Conservation (phyloP, 495 filamentous ascomycete genomes). For the Platismatia glauca region DNA sequence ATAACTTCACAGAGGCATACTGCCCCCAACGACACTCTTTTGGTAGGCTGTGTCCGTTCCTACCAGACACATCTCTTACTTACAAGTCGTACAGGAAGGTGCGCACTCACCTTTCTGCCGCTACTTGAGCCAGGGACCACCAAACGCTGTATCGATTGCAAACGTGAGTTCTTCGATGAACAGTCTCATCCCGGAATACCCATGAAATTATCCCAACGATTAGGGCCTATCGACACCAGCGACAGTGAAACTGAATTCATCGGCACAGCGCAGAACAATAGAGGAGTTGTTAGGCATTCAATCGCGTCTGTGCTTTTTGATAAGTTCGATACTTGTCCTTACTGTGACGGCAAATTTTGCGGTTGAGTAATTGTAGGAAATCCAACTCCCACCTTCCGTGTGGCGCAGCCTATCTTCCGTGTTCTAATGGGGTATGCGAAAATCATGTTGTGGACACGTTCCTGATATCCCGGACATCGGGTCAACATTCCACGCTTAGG, state of each 20-base stretch:
- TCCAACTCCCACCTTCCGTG: not conserved
- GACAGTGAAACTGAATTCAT: not conserved
- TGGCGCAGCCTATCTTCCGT: not conserved
- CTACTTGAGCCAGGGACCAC: constrained; percentile 48
- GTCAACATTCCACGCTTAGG: not conserved
- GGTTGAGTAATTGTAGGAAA: not conserved
- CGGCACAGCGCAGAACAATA: not conserved
- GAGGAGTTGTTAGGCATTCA: not conserved
- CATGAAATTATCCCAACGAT: not conserved
- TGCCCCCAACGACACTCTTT: constrained; percentile 19
- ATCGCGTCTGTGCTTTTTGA: constrained; percentile 32
- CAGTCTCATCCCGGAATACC: constrained; percentile 2
- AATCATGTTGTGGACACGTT: not conserved
- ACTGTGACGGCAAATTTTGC: constrained; percentile 43
- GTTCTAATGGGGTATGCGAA: no score
- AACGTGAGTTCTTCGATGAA: constrained; percentile 41
- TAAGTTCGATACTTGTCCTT: constrained; percentile 46
- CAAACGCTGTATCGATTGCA: constrained; percentile 46
- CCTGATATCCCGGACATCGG: not conserved
- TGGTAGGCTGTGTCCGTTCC: constrained; percentile 1
- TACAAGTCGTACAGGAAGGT: constrained; percentile 36
- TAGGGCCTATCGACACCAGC: not conserved
- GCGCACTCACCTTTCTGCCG: constrained; percentile 44
- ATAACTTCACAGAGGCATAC: constrained; percentile 11
- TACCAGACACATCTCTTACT: not conserved